These are phyloP conservation scores for Populus pruinosa DNA, from an alignment of 345 rosid species.

Conservation along the genomic window DNA sequence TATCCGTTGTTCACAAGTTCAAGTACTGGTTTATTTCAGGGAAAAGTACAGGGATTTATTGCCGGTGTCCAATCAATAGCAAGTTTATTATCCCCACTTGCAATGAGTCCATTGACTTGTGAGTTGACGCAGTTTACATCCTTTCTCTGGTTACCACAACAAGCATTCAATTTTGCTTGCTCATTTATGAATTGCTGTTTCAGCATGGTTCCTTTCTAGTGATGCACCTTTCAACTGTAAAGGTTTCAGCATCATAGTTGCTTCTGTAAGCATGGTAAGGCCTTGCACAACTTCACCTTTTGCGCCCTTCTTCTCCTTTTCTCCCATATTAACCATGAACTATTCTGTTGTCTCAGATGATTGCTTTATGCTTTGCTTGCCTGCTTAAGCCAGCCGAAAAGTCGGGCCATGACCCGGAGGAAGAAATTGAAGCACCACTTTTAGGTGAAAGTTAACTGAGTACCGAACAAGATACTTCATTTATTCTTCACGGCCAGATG, in stretches of 20 bases:
- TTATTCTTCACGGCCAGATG: not conserved
- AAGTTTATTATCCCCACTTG: conserved; percentile 46
- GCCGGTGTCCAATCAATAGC: conserved; percentile 49
- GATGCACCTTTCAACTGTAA: conserved; percentile 52
- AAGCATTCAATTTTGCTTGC: not conserved
- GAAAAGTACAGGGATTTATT: conserved; percentile 49
- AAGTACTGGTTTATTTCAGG: conserved; percentile 26
- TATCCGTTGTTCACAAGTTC: not conserved
- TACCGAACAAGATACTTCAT: not conserved
- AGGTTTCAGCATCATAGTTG: conserved; percentile 48
- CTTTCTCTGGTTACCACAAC: not conserved
- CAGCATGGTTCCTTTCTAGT: conserved; percentile 49
- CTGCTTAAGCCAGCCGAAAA: conserved; percentile 26
- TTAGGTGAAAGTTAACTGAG: not conserved
- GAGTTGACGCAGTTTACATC: conserved; percentile 1
- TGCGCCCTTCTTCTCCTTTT: not conserved
- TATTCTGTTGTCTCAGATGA: conserved; percentile 15
- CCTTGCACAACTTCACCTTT: not conserved
- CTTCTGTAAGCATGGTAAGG: conserved; percentile 50
- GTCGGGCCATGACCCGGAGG: conserved; percentile 8
- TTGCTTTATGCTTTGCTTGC: conserved; percentile 37
- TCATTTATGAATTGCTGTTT: not conserved
- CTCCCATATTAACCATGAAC: not conserved
- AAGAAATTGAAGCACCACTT: conserved; percentile 40
- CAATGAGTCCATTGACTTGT: conserved; percentile 58